These are phyloP conservation scores for Beauveria rudraprayagi DNA, from an alignment of 2,329 filamentous ascomycete genomes.

Conservation along the genomic window DNA sequence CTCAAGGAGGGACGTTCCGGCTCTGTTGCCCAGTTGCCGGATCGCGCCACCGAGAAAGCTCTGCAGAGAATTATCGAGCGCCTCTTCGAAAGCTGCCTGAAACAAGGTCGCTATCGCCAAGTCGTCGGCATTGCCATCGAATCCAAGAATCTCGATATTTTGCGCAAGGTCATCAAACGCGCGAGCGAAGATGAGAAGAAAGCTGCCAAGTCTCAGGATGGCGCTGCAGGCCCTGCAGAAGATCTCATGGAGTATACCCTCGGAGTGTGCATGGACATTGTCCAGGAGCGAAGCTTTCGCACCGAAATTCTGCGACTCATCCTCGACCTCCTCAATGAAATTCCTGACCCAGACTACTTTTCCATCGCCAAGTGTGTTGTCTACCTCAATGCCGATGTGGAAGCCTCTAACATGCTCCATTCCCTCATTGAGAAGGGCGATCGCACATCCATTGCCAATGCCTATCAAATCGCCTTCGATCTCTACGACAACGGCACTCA, in stretches of 20 bases:
- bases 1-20: conserved; percentile 46
- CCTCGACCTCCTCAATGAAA: conserved; percentile 89
- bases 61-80: conserved; percentile 79
- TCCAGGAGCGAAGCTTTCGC: conserved; percentile 84
- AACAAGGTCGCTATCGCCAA: conserved; percentile 81
- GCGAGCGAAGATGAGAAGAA: conserved; percentile 82
- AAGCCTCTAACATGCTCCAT: conserved; percentile 79
- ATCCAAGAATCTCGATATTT: conserved; percentile 81
- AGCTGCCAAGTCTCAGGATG: conserved; percentile 40
- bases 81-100: conserved; percentile 84
- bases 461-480: conserved; percentile 97
- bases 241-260: conserved; percentile 96
- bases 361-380: conserved; percentile 97
- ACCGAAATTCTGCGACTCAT: conserved; percentile 82
- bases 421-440: conserved; percentile 76
- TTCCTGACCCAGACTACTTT: conserved; percentile 91
- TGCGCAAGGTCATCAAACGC: conserved; percentile 78
- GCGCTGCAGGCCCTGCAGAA: conserved; percentile 58
- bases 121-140: conserved; percentile 96
- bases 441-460: conserved; percentile 69
- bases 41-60: conserved; percentile 67
- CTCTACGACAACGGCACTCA: conserved; percentile 98
- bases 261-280: conserved; percentile 94
- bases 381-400: conserved; percentile 83
- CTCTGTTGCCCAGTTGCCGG: conserved; percentile 56